Conservation (phyloP, 768 basidiomycete genomes). For the Terana coerulea region DNA sequence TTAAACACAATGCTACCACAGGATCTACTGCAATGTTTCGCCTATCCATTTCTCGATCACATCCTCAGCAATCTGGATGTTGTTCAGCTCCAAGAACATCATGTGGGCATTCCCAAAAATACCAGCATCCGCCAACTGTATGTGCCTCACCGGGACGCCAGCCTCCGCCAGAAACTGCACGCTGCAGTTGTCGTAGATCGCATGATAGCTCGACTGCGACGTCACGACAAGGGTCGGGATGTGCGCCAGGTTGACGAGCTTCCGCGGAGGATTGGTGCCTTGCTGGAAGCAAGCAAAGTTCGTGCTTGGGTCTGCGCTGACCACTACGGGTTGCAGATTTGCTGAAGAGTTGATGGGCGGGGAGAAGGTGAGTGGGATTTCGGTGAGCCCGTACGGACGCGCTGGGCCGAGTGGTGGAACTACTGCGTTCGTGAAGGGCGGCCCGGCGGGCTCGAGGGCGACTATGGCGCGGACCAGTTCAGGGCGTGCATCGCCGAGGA, state of each 20-base stretch:
- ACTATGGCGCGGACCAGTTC: conserved; percentile 43
- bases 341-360: conserved; percentile 32
- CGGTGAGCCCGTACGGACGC: conserved; percentile 45
- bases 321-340: conserved; percentile 30
- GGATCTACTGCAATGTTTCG: neutral
- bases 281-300: conserved; percentile 42
- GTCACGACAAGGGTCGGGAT: conserved; percentile 47
- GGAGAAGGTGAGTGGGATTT: conserved; percentile 40
- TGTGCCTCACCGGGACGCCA: conserved; percentile 42
- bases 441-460: conserved; percentile 47
- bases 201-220: conserved; percentile 47
- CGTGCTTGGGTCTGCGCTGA: conserved; percentile 15
- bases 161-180: conserved; percentile 41
- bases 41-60: conserved; percentile 40
- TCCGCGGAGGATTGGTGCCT: conserved; percentile 35
- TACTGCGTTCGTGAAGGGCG: conserved; percentile 38
- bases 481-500: conserved; percentile 44
- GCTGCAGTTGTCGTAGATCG: conserved; percentile 44
- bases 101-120: conserved; percentile 53
- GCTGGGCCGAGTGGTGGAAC: conserved; percentile 27
- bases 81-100: conserved; percentile 55
- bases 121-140: conserved; percentile 37
- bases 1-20: neutral
- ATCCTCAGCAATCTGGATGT: conserved; percentile 35
- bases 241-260: conserved; percentile 37